These are phyloP conservation scores for Thraustochytrium aureum DNA, from an alignment of 352 stramenopile genomes.

Conservation along the genomic window DNA sequence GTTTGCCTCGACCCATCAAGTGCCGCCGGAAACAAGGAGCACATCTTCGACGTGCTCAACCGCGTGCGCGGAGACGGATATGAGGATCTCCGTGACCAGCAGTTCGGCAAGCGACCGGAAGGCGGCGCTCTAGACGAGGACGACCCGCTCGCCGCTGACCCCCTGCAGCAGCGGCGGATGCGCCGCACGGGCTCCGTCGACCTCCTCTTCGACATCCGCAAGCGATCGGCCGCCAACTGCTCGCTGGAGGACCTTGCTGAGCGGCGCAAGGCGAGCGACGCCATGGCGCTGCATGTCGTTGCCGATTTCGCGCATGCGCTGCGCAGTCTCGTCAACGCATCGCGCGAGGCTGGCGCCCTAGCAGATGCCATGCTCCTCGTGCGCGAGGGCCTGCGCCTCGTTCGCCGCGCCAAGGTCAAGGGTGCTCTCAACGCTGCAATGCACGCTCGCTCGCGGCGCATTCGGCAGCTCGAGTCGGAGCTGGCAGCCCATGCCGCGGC, in stretches of 20 bases:
- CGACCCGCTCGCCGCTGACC: neutral
- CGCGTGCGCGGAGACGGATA: constrained; percentile 34
- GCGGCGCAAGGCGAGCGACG: constrained; percentile 42
- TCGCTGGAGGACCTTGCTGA: constrained; percentile 43
- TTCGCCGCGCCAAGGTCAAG: neutral
- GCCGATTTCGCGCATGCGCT: neutral
- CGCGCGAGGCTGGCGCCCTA: neutral
- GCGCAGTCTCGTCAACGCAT: neutral
- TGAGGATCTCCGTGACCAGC: neutral
- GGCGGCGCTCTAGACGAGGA: constrained; percentile 26
- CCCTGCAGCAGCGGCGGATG: neutral
- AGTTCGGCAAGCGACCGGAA: neutral
- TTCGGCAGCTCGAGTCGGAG: neutral
- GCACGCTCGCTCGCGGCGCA: neutral
- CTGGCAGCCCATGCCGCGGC: neutral
- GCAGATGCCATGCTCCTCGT: neutral
- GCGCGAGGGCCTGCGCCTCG: neutral
- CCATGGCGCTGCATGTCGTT: constrained; percentile 20
- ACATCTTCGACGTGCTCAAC: constrained; percentile 54
- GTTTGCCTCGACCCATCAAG: constrained; percentile 50
- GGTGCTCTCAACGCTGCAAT: neutral
- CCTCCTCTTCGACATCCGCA: constrained; percentile 52
- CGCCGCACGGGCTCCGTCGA: constrained; percentile 5
- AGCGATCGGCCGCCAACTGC: constrained; percentile 49
- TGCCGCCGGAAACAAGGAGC: constrained; percentile 35